Conservation (phyloP, 2,329 filamentous ascomycete genomes). For the Sporothrix pseudoabietina region DNA sequence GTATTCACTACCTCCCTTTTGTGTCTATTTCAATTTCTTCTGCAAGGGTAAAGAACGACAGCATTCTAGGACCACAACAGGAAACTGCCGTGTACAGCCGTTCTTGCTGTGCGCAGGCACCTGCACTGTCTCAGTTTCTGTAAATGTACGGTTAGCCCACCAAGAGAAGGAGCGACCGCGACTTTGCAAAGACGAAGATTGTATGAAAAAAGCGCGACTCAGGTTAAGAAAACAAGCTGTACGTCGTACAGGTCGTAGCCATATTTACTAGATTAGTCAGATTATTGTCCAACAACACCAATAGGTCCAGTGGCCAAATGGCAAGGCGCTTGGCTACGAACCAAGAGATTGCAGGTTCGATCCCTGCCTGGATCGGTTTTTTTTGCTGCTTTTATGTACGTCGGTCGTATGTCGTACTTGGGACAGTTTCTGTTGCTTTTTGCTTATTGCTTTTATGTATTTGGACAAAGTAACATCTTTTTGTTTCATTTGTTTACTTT, state of each 20-base stretch:
- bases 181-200: neutral
- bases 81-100: neutral
- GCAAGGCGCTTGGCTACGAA: slow-evolving; percentile 46
- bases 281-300: neutral
- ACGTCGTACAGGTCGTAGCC: no score
- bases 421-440: neutral
- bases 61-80: neutral
- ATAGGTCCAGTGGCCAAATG: slow-evolving; percentile 40
- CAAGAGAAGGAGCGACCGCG: neutral
- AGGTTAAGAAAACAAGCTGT: neutral
- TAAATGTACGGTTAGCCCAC: neutral
- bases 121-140: neutral
- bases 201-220: neutral
- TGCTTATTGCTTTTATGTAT: neutral
- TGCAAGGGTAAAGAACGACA: neutral
- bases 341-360: slow-evolving; percentile 46
- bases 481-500: neutral
- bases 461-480: neutral
- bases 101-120: no score
- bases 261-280: neutral
- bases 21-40: no score
- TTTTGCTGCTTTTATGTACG: neutral
- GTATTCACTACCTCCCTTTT: neutral
- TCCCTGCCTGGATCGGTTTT: slow-evolving; percentile 40
- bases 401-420: no score